phyloP scores from a whole-genome alignment of 345 rosid genomes.

The Psidium guajava region DNA sequence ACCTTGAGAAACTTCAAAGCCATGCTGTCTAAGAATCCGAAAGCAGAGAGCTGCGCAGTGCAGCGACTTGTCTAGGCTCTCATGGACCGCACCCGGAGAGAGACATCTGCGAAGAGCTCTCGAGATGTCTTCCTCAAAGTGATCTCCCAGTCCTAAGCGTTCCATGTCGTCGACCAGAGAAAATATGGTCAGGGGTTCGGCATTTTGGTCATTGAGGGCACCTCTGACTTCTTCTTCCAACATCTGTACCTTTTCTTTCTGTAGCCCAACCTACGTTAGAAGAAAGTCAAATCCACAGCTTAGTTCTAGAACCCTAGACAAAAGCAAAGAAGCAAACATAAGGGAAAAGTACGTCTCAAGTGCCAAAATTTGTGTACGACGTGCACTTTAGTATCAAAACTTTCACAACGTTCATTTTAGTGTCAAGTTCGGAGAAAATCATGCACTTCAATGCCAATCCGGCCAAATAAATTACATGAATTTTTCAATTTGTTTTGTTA shows the following conservation, averaged over 20 bases:
- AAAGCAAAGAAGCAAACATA: not conserved
- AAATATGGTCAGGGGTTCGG: constrained; percentile 2
- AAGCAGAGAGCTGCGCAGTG: constrained; percentile 24
- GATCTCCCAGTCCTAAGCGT: constrained; percentile 22
- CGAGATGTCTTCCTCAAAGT: constrained; percentile 18
- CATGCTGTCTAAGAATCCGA: constrained; percentile 36
- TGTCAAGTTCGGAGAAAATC: no score
- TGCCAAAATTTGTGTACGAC: no score
- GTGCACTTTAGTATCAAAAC: no score
- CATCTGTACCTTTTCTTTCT: not conserved
- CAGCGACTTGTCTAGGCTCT: constrained; percentile 1
- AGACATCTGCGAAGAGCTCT: constrained; percentile 6
- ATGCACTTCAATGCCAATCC: no score
- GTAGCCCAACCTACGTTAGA: not conserved
- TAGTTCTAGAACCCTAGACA: not conserved
- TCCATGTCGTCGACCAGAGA: constrained; percentile 32
- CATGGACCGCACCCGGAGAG: not conserved
- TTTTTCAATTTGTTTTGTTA: no score
- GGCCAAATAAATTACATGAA: no score
- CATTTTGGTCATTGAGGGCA: constrained; percentile 1
- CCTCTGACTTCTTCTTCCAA: constrained; percentile 21
- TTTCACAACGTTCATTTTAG: no score
- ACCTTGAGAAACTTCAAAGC: constrained; percentile 30
- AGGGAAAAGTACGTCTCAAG: no score
- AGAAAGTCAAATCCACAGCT: not conserved